Evolutionary conservation across 768 basidiomycete genomes (phyloP).

Genomic region (Termitomyces titanicus): DNA sequence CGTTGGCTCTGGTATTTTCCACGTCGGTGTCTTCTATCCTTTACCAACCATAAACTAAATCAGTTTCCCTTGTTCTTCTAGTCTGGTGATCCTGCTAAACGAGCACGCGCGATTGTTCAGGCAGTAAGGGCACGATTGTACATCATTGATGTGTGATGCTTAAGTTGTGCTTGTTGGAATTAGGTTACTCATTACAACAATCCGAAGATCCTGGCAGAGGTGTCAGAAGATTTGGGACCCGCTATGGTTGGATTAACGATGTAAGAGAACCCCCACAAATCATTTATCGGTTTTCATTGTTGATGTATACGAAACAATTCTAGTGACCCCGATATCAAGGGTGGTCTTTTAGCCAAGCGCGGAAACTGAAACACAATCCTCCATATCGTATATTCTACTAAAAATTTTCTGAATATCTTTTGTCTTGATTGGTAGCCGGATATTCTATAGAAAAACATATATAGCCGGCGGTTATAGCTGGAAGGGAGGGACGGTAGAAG

Average conservation of each 20-base stretch:
- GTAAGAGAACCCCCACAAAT: conserved; percentile 40
- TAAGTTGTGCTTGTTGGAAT: neutral
- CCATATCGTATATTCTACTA: neutral
- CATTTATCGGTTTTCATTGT: neutral
- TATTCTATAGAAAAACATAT: too few species aligned
- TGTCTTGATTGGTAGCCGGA: too few species aligned
- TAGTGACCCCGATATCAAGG: conserved; percentile 66
- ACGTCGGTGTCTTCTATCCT: conserved; percentile 41
- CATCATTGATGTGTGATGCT: conserved; percentile 5
- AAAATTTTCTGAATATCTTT: neutral
- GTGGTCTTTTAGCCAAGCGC: conserved; percentile 64
- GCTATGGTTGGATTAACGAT: conserved; percentile 95
- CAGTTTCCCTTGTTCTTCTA: conserved; percentile 24
- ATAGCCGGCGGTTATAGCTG: too few species aligned
- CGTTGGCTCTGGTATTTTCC: conserved; percentile 97
- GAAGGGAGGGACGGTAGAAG: too few species aligned
- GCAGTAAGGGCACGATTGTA: conserved; percentile 49
- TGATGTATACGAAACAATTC: conserved; percentile 1
- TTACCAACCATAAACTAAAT: neutral
- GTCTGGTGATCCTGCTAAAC: conserved; percentile 91
- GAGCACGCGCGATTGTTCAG: conserved; percentile 94
- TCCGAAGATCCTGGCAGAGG: conserved; percentile 86
- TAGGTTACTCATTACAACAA: conserved; percentile 95
- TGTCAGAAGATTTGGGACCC: conserved; percentile 80
- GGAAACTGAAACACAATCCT: conserved; percentile 50